These are phyloP conservation scores for Corymbia citriodora DNA, from an alignment of 441 rosid species.

Conservation along the genomic window DNA sequence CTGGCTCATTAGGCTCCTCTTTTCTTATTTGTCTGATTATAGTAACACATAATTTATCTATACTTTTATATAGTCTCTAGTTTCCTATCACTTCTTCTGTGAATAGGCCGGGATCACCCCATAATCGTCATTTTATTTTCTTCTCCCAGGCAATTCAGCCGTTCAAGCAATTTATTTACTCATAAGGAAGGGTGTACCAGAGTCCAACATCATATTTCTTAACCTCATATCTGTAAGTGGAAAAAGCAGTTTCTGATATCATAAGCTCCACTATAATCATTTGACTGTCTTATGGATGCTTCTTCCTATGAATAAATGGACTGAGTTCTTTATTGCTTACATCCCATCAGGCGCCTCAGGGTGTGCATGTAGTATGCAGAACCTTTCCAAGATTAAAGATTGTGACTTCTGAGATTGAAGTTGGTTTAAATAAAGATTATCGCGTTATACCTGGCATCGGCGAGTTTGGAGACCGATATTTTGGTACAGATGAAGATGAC, in stretches of 20 bases:
- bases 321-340: not conserved
- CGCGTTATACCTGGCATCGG: slow-evolving; percentile 98
- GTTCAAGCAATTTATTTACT: slow-evolving; percentile 89
- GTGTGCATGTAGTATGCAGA: slow-evolving; percentile 96
- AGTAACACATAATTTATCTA: not conserved
- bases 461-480: slow-evolving; percentile 95
- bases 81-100: not conserved
- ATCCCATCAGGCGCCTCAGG: slow-evolving; percentile 86
- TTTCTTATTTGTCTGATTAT: not conserved
- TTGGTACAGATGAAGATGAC: slow-evolving; percentile 90
- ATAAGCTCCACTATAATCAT: not conserved
- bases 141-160: slow-evolving; percentile 81
- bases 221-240: slow-evolving; percentile 84
- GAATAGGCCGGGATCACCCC: not conserved
- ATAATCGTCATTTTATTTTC: not conserved
- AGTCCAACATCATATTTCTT: slow-evolving; percentile 86
- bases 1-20: not conserved
- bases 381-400: slow-evolving; percentile 86
- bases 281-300: not conserved
- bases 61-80: not conserved
- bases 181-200: slow-evolving; percentile 87
- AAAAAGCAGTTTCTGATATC: not conserved
- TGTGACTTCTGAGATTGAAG: slow-evolving; percentile 95
- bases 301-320: not conserved
- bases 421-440: slow-evolving; percentile 74